Conservation (phyloP, 306 rosid genomes). For the Pterocarpus santalinus region DNA sequence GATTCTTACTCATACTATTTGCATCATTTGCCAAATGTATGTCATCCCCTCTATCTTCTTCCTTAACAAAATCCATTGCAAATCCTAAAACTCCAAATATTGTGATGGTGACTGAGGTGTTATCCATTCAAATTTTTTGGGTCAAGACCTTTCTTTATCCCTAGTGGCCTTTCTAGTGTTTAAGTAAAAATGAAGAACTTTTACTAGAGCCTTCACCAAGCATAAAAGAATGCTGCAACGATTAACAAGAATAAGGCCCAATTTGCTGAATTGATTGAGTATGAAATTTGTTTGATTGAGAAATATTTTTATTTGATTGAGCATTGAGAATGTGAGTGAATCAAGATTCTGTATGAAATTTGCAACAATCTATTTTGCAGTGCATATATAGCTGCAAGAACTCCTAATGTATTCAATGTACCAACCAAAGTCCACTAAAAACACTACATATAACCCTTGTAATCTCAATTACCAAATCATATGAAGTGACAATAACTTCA, state of each 20-base stretch:
- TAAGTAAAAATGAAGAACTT: constrained; percentile 46
- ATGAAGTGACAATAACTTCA: constrained; percentile 95
- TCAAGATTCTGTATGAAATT: constrained; percentile 96
- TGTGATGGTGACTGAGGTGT: no score
- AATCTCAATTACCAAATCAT: constrained; percentile 83
- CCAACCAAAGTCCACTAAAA: constrained; percentile 90
- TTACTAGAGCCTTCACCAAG: constrained; percentile 92
- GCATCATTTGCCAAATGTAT: no score
- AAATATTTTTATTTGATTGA: constrained; percentile 92
- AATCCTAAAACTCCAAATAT: no score
- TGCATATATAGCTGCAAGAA: constrained; percentile 94
- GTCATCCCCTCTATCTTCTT: no score
- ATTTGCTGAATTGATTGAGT: constrained; percentile 86
- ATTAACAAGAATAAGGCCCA: constrained; percentile 93
- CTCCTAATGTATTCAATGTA: constrained; percentile 93
- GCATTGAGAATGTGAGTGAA: constrained; percentile 94
- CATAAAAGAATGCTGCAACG: constrained; percentile 89
- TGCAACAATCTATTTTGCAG: constrained; percentile 97
- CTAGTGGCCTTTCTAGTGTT: no score
- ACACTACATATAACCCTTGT: constrained; percentile 87
- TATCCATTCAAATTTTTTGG: no score
- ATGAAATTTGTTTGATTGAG: constrained; percentile 40
- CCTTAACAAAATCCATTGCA: no score
- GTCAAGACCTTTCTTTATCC: no score
- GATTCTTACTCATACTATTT: no score